Evolutionary conservation across 257 asterid genomes (phyloP).

Genomic region (Lantana camara): DNA sequence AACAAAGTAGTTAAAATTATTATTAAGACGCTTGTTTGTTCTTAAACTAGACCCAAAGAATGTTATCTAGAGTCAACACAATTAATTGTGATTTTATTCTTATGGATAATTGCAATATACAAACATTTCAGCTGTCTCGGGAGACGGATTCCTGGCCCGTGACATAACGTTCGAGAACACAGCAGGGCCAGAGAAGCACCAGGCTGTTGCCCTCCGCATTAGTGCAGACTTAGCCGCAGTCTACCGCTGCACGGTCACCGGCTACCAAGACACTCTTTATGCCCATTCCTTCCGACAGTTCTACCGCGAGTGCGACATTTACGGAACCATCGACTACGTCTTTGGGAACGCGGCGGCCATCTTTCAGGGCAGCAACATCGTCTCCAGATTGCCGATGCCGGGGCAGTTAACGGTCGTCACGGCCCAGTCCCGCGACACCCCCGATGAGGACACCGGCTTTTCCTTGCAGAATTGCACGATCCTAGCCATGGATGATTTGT

Average conservation of each 20-base stretch:
- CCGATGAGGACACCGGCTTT: slow-evolving; percentile 65
- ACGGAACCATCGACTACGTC: slow-evolving; percentile 85
- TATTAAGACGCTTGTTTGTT: too few relatives aligned
- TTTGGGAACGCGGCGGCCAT: slow-evolving; percentile 87
- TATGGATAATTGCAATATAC: neutral
- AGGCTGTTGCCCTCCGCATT: slow-evolving; percentile 88
- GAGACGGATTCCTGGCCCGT: slow-evolving; percentile 84
- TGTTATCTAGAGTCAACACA: neutral
- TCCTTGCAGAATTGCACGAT: slow-evolving; percentile 81
- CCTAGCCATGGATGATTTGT: slow-evolving; percentile 57
- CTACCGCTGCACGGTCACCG: slow-evolving; percentile 60
- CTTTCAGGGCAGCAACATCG: slow-evolving; percentile 73
- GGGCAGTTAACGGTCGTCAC: slow-evolving; percentile 75
- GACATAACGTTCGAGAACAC: slow-evolving; percentile 77
- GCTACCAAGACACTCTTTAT: slow-evolving; percentile 80
- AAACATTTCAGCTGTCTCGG: slow-evolving; percentile 65
- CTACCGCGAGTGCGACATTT: slow-evolving; percentile 80
- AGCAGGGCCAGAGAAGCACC: slow-evolving; percentile 81
- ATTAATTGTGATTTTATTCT: neutral
- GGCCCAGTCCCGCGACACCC: slow-evolving; percentile 62
- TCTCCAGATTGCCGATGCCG: slow-evolving; percentile 66
- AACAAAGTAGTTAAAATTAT: too few relatives aligned
- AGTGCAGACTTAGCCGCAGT: slow-evolving; percentile 72
- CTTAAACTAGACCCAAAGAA: too few relatives aligned
- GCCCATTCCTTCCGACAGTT: slow-evolving; percentile 83